phyloP scores from a whole-genome alignment of 345 rosid species.

The Zanthoxylum bungeanum region DNA sequence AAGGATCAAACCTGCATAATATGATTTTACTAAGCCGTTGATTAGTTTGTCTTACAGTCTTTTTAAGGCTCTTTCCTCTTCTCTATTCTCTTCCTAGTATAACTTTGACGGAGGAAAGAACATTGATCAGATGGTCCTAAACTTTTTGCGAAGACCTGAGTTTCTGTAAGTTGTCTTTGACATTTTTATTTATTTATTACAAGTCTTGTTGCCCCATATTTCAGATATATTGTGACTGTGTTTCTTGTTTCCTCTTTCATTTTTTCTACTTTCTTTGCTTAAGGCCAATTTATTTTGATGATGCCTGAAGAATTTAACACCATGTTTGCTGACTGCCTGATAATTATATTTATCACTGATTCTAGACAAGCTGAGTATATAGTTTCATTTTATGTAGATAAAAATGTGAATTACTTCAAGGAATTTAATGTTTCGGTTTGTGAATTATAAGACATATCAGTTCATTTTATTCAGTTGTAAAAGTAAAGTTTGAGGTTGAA shows the following conservation, averaged over 20 bases:
- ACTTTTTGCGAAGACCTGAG: conserved; percentile 55
- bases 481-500: not conserved
- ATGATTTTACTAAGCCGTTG: not conserved
- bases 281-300: not conserved
- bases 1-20: conserved; percentile 2
- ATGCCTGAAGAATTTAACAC: not conserved
- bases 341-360: not conserved
- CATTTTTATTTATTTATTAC: not conserved
- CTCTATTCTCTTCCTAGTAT: conserved; percentile 44
- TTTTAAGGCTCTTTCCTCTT: conserved; percentile 14
- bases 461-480: not conserved
- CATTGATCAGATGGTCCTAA: conserved; percentile 43
- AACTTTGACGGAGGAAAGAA: conserved; percentile 36
- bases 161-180: conserved; percentile 55
- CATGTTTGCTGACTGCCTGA: not conserved
- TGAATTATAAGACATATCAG: too few species aligned
- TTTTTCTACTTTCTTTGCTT: not conserved
- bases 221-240: not conserved
- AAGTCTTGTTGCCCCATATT: not conserved
- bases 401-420: too few species aligned
- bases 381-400: not conserved
- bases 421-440: too few species aligned
- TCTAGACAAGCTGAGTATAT: not conserved
- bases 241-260: not conserved
- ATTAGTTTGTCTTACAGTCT: not conserved